These are phyloP conservation scores for Davidsoniella virescens DNA, from an alignment of 2,329 filamentous ascomycete genomes.

Conservation along the genomic window DNA sequence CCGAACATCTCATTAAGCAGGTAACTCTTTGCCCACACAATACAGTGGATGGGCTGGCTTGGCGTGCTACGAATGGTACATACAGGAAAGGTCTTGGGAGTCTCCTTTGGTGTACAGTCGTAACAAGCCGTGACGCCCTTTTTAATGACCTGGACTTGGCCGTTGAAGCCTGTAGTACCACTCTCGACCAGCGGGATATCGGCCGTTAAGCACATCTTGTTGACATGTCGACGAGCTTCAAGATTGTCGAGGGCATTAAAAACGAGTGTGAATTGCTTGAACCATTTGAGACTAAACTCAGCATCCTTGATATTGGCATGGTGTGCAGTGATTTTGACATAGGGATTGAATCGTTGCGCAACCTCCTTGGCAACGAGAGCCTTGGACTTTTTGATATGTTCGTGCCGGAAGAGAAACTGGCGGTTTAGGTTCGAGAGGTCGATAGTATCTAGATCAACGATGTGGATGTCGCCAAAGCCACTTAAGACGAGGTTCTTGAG, in stretches of 20 bases:
- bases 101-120: slow-evolving; percentile 79
- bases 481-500: slow-evolving; percentile 89
- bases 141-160: slow-evolving; percentile 92
- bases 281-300: slow-evolving; percentile 79
- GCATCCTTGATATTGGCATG: slow-evolving; percentile 90
- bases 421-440: slow-evolving; percentile 95
- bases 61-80: slow-evolving; percentile 96
- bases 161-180: slow-evolving; percentile 93
- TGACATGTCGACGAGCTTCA: slow-evolving; percentile 85
- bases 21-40: slow-evolving; percentile 97
- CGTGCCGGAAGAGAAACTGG: slow-evolving; percentile 89
- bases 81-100: slow-evolving; percentile 84
- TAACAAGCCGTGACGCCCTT: slow-evolving; percentile 89
- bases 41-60: slow-evolving; percentile 93
- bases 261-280: slow-evolving; percentile 63
- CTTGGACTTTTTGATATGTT: slow-evolving; percentile 97
- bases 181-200: slow-evolving; percentile 87
- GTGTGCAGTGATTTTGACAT: slow-evolving; percentile 70
- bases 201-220: slow-evolving; percentile 90
- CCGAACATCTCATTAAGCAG: slow-evolving; percentile 91
- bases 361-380: slow-evolving; percentile 87
- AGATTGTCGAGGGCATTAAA: slow-evolving; percentile 97
- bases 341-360: slow-evolving; percentile 77
- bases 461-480: slow-evolving; percentile 82
- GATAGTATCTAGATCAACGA: slow-evolving; percentile 96